These are phyloP conservation scores for Populus trichocarpa DNA, from an alignment of 441 rosid genomes.

Conservation along the genomic window DNA sequence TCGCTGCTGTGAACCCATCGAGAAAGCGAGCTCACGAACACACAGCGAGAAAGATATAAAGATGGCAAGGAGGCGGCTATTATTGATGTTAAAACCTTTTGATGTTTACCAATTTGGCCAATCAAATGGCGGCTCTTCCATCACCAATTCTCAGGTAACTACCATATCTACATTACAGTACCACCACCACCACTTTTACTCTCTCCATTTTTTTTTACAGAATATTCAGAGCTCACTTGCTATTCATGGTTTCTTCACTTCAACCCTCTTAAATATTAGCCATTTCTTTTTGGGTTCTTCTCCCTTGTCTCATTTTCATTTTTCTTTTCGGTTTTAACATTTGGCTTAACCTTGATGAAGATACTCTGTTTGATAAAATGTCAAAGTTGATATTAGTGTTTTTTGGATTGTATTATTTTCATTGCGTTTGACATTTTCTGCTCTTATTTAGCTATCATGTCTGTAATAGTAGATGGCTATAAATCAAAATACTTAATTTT, in stretches of 20 bases:
- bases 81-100: conserved; percentile 74
- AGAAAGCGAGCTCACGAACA: neutral
- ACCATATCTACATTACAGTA: conserved; percentile 2
- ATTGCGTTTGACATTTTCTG: too few species aligned
- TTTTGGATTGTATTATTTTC: neutral
- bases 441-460: neutral
- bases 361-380: neutral
- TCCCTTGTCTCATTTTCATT: neutral
- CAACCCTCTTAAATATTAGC: neutral
- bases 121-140: conserved; percentile 28
- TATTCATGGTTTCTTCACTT: neutral
- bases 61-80: conserved; percentile 67
- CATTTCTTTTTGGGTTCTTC: neutral
- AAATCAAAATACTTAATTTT: neutral
- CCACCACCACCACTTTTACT: neutral
- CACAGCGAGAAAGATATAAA: conserved; percentile 8
- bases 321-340: neutral
- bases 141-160: conserved; percentile 45
- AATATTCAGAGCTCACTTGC: neutral
- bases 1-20: neutral
- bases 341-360: neutral
- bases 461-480: neutral
- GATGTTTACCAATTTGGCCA: conserved; percentile 51
- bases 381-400: neutral
- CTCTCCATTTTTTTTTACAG: neutral